phyloP scores from a whole-genome alignment of 1,284 basidiomycete species.

The Apiotrichum sp. region DNA sequence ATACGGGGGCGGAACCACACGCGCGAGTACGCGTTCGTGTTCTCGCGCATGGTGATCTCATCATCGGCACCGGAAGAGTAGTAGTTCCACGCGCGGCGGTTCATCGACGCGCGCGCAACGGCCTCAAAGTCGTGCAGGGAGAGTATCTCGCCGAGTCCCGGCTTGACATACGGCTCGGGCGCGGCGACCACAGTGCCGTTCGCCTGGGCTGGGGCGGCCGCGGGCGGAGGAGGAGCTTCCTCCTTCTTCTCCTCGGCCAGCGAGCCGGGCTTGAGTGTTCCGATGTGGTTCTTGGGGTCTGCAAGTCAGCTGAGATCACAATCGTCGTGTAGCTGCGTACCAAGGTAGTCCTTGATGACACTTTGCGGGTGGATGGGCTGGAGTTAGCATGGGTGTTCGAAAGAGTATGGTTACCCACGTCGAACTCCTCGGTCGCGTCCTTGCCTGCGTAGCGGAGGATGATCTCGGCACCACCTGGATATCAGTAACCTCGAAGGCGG shows the following conservation, averaged over 20 bases:
- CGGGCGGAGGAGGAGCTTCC: constrained; percentile 14
- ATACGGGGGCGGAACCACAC: constrained; percentile 92
- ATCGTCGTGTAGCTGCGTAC: constrained; percentile 32
- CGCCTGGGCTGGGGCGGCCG: constrained; percentile 48
- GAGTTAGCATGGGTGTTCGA: background rate
- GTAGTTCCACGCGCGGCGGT: constrained; percentile 81
- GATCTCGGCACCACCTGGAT: constrained; percentile 56
- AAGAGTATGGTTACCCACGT: constrained; percentile 36
- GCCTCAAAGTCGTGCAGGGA: constrained; percentile 89
- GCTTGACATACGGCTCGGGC: constrained; percentile 47
- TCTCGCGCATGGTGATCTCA: constrained; percentile 81
- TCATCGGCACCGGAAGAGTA: constrained; percentile 82
- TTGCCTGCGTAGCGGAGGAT: constrained; percentile 67
- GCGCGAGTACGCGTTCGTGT: constrained; percentile 76
- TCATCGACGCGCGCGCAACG: constrained; percentile 66
- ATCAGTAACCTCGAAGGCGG: background rate
- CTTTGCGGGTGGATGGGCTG: constrained; percentile 77
- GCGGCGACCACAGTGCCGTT: constrained; percentile 1
- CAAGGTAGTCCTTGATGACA: constrained; percentile 74
- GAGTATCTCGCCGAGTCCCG: constrained; percentile 68
- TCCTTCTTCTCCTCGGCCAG: constrained; percentile 16
- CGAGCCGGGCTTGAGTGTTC: constrained; percentile 61
- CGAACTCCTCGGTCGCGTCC: constrained; percentile 73
- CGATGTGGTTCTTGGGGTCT: constrained; percentile 50
- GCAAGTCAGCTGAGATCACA: background rate